Evolutionary conservation across 2,329 filamentous ascomycete genomes (phyloP).

Genomic region (Aureobasidium pullulans): DNA sequence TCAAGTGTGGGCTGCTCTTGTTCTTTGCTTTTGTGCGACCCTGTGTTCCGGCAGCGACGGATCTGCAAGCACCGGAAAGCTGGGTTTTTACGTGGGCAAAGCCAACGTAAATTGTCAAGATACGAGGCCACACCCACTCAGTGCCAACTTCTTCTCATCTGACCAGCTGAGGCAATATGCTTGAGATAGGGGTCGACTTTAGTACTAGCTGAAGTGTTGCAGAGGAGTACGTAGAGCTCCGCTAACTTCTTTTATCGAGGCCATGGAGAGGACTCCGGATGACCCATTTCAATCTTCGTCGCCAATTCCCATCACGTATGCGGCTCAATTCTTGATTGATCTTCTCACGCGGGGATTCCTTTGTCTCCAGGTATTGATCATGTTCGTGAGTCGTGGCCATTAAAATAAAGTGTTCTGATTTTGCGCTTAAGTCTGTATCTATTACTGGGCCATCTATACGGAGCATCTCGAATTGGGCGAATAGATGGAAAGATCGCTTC

Average conservation of each 20-base stretch:
- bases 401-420: too few species aligned
- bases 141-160: neutral
- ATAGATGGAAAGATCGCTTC: neutral
- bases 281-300: neutral
- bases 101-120: neutral
- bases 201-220: neutral
- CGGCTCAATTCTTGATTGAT: neutral
- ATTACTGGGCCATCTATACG: neutral
- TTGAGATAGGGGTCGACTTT: neutral
- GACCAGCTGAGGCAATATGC: neutral
- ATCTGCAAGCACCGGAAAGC: constrained; percentile 1
- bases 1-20: neutral
- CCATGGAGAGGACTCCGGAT: neutral
- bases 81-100: neutral
- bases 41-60: neutral
- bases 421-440: too few species aligned
- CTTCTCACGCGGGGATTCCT: neutral
- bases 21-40: constrained; percentile 1
- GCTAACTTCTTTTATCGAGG: neutral
- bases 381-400: neutral
- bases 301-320: neutral
- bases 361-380: neutral
- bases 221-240: neutral
- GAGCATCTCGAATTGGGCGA: neutral
- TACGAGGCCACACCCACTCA: neutral